Base-by-base conservation (phyloP, 139 green algal genomes). In the Chlorella ohadii region DNA sequence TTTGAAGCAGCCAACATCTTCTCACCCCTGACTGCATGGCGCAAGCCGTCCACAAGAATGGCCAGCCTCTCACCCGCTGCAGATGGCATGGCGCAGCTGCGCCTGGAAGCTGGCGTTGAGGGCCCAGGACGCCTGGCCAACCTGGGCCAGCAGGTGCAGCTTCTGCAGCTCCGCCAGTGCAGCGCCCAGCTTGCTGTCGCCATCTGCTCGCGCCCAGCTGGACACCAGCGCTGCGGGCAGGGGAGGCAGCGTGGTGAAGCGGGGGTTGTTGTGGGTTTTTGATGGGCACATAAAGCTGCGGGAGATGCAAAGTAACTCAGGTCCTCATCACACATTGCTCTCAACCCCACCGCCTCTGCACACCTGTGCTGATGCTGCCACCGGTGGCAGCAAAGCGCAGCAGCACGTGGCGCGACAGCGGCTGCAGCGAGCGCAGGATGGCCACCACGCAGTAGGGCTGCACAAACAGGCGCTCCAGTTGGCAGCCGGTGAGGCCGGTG, bases 361-460 rank as follows among this genome's bases (percentile, higher is more conserved):
- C 44, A 57, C 76, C 76, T 72, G 76, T 9, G 59, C 59, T 72
- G 76, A 82, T 33, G 27, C 11, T 67, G 57, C 76, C 76, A 19
- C 36, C 15, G 36, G 76, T 82, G 31, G 59, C 71, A 15, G 63
- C 56, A 56, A 96, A 76, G 16, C 93, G 85, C 41, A 95, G 56
- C 11, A 95, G 88, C 68, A 96, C 94, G 51, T 93, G 89, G 84
- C 94, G 92, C 6, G 91, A 92, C 17, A 96, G 76, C 0, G 89
- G 83, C 34, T 90, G 87, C 80, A 98, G 81, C 23, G 89, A 91
- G 17, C 93, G 90, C 55, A 98, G 88, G n/a, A 98, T 82, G 15
- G 93, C 94, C 73, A 94, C 76, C 16, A 57, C 63, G 20, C 59
- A 63, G 17, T 82, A 82, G 3, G 76, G 76, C 76, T 82, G 76